Base-by-base conservation (phyloP, 108 stramenopile species). In the Nitzschia sp. region DNA sequence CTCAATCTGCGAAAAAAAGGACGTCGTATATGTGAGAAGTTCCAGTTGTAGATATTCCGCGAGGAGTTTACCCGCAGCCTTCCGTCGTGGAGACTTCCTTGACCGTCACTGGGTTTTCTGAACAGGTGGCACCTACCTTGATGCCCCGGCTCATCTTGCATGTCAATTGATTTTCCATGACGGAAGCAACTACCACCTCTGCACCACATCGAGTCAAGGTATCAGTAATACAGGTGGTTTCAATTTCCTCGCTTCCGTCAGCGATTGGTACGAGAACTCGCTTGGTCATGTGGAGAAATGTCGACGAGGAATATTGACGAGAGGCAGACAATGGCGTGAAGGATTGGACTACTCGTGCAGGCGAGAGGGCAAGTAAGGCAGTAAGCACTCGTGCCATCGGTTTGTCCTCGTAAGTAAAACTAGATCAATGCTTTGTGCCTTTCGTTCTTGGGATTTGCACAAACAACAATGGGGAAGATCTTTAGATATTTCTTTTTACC, bases 221-320 rank as follows among this genome's bases (percentile, higher is more conserved):
- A 69, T 99, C 98, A 3, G 94, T 93, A 69, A 99, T 95, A 57
- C 95, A 96, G 2, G 93, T 88, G 2, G 96, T 94, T 66, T 99
- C 98, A 59, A 99, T 99, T 69, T 99, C 98, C 72, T 99, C 98
- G 46, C 90, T 87, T 33, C 96, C 97, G 59, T 97, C 87, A 1
- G 92, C 98, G 24, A 99, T 91, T 21, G 98, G 98, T 59, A 99
- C 96, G 45, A 99, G 82, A 66, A 97, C 93, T 23, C 85, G 77
- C 72, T 94, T 94, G 5, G 84, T 46, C 32, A 19, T 53, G 19
- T 70, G 47, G 27, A 45, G 29, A 13, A 56, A 54, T 15, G 56
- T 46, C 3, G 60, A 38, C 2, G 29, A 11, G 25, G 46, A 47
- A 55, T 46, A 70, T 9, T 59, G 45, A 30, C 58, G 45, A 18